Base-by-base conservation (phyloP, 2,329 filamentous ascomycete species). In the Pseudogymnoascus pannorum region DNA sequence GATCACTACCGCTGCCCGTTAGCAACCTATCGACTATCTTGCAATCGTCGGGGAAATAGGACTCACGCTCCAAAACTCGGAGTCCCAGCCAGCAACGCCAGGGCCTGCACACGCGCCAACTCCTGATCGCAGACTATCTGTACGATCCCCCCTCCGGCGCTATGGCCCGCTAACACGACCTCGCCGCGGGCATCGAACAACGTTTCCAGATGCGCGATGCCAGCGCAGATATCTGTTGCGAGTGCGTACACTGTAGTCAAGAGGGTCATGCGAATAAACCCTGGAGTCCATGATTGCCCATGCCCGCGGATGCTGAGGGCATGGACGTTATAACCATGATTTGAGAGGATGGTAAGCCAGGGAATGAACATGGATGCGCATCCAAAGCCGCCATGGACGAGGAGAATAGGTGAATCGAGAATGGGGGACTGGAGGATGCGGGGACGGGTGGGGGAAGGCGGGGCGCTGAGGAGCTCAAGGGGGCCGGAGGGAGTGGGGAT, bases 281-380 rank as follows among this genome's bases (percentile, higher is more conserved):
- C 64, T 0, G 74, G 74, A 31, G 72, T 72, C 72, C 74, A 76
- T 61, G 73, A 75, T 6, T 68, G 67, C 3, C 75, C 77, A 62
- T 78, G 76, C 1, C 76, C 76, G 2, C 77, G 72, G 12, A 75
- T 71, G 31, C 72, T 75, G 29, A 77, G 58, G 0, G 76, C 75
- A 61, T 78, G 78, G 62, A 74, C 74, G 1, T 71, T 68, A 61
- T 73, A 73, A 7, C 72, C 70, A 11, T 64, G 61, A 2, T 66
- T 57, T 4, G 72, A 66, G 64, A 77, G 74, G 64, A 68, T 74
- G 5, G 64, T 63, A 70, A 78, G 73, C 66, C 73, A 76, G 7
- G 70, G 61, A 12, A 75, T 64, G 72, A 75, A 79, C 29, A 76
- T 69, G 4, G 69, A 64, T 1, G 76, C 77, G 48, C 68, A 72